A percentile compares a stretch with the other conserved stretches of the same genome.
Evolutionary conservation across 1,139 yeast genomes (phyloP).

Genomic region (Lodderomyces margitis): DNA sequence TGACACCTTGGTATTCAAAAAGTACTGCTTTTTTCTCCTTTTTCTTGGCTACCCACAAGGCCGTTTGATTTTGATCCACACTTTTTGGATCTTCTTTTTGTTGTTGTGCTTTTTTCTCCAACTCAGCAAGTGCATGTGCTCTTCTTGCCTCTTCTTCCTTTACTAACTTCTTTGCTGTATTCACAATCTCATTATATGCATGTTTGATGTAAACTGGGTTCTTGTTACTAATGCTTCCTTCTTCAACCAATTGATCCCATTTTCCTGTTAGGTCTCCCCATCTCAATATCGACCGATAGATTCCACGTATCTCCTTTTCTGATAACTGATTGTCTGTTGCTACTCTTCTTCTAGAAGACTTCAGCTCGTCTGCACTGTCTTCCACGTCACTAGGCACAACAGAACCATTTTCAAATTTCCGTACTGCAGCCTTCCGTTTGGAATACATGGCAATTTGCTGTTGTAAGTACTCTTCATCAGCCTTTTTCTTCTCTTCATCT

Average conservation of each 20-base stretch:
- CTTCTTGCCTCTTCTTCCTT: constrained; percentile 68
- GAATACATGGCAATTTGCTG: constrained; percentile 88
- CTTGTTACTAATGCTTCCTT: constrained; percentile 84
- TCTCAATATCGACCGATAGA: constrained; percentile 79
- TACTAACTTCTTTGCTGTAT: constrained; percentile 60
- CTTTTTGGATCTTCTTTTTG: constrained; percentile 43
- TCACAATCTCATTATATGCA: constrained; percentile 69
- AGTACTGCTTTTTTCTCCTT: constrained; percentile 83
- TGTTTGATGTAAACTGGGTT: constrained; percentile 79
- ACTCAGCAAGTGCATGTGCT: constrained; percentile 49
- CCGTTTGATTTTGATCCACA: constrained; percentile 41
- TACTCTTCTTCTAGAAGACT: constrained; percentile 23
- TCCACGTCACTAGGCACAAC: constrained; percentile 17
- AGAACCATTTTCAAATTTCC: constrained; percentile 50
- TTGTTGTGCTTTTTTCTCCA: constrained; percentile 62
- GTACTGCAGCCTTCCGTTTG: constrained; percentile 73
- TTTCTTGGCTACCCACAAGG: constrained; percentile 57
- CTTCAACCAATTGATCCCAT: constrained; percentile 87
- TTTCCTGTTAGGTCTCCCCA: constrained; percentile 78
- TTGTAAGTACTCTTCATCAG: constrained; percentile 81
- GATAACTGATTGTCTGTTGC: constrained; percentile 60
- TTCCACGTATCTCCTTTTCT: constrained; percentile 84
- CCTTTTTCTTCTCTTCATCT: constrained; percentile 83
- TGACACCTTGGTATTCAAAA: constrained; percentile 86
- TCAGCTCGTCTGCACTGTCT: constrained; percentile 24